Conservation (phyloP, 495 filamentous ascomycete species). For the Baudoinia panamericana region DNA sequence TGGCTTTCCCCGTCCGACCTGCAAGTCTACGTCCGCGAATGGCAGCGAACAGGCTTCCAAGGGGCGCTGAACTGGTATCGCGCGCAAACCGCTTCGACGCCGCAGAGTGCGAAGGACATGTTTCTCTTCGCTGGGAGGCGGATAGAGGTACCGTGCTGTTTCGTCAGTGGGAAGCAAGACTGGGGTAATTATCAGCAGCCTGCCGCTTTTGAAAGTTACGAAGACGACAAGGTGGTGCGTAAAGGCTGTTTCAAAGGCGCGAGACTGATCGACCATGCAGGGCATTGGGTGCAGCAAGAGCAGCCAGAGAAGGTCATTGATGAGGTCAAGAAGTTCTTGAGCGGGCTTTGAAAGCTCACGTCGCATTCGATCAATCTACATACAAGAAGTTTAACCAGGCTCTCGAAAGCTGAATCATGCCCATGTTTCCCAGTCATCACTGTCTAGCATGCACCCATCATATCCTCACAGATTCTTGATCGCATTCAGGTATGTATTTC, state of each 20-base stretch:
- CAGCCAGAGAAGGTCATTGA: conserved; percentile 41
- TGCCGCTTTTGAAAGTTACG: conserved; percentile 46
- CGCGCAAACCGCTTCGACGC: conserved; percentile 39
- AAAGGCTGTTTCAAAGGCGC: conserved; percentile 36
- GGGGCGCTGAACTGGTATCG: conserved; percentile 61
- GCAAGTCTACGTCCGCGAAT: conserved; percentile 46
- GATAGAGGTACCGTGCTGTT: conserved; percentile 48
- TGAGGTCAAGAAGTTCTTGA: conserved; percentile 38
- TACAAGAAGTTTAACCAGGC: no score
- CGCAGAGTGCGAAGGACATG: conserved; percentile 36
- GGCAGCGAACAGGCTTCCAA: conserved; percentile 54
- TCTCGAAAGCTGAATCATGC: no score
- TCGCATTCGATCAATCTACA: no score
- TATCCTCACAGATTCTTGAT: conserved; percentile 18
- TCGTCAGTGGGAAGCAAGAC: conserved; percentile 46
- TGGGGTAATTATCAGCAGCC: conserved; percentile 59
- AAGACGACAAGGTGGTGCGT: conserved; percentile 24
- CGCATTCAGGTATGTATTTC: conserved; percentile 20
- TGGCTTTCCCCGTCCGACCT: conserved; percentile 49
- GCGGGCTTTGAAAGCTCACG: conserved; percentile 3
- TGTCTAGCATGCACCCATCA: no score
- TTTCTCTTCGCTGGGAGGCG: conserved; percentile 48
- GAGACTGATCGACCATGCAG: conserved; percentile 43
- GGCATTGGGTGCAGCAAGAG: conserved; percentile 60
- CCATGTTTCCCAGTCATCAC: conserved; percentile 60